A percentile compares a stretch with the other conserved stretches of the same genome.
Conservation (phyloP, 306 rosid genomes). For the Glycine latifolia region DNA sequence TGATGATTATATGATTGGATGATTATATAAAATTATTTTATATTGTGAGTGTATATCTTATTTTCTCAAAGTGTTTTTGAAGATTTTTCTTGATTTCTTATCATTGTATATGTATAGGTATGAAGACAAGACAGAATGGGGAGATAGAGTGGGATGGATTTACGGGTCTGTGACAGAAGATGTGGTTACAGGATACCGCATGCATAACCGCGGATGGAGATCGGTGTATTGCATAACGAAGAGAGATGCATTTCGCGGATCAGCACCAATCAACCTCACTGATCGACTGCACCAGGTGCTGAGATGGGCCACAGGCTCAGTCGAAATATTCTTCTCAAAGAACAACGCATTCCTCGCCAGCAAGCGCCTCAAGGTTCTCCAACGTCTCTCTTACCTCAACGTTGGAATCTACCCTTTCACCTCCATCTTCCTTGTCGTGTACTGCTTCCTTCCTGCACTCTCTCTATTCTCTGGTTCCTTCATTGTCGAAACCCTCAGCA, state of each 20-base stretch:
- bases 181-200: background rate
- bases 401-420: slow-evolving; percentile 5
- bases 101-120: background rate
- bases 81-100: no score
- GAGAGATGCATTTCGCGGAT: background rate
- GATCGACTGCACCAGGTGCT: background rate
- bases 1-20: no score
- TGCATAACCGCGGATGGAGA: slow-evolving; percentile 1
- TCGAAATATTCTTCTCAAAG: background rate
- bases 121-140: slow-evolving; percentile 1
- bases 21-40: no score
- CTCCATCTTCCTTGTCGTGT: background rate
- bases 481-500: background rate
- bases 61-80: no score
- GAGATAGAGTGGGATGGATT: background rate
- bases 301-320: slow-evolving; percentile 4
- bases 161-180: slow-evolving; percentile 1
- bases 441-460: slow-evolving; percentile 3
- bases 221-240: background rate
- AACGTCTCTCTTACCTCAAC: background rate
- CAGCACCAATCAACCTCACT: background rate
- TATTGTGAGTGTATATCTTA: no score
- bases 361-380: background rate
- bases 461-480: background rate
- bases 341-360: background rate